phyloP scores from a whole-genome alignment of 805 yeast genomes.

The Starmerella ratchasimensis region DNA sequence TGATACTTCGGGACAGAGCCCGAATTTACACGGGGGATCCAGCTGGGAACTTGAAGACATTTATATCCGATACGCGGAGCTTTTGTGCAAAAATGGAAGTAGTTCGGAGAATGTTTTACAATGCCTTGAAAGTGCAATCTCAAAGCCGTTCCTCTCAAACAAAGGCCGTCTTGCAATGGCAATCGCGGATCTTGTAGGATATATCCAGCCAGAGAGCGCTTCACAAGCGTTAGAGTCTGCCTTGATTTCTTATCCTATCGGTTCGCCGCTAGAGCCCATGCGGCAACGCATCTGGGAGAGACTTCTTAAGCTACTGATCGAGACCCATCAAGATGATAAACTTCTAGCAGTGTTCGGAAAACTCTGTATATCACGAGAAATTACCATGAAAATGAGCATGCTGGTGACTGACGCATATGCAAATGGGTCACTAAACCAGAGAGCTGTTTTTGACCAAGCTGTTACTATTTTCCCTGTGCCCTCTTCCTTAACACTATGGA shows the following conservation, averaged over 20 bases:
- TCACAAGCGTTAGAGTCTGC: neutral
- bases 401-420: conserved; percentile 6
- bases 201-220: neutral
- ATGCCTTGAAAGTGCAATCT: conserved; percentile 2
- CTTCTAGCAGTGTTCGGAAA: conserved; percentile 10
- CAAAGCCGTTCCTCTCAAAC: neutral
- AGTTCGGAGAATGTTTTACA: neutral
- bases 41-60: conserved; percentile 6
- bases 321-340: neutral
- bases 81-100: conserved; percentile 10
- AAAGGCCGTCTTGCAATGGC: neutral
- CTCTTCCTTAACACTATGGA: conserved; percentile 10
- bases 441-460: conserved; percentile 10
- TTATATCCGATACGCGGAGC: conserved; percentile 9
- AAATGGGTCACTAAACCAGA: conserved; percentile 6
- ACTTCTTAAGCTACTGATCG: conserved; percentile 5
- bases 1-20: too few relatives aligned
- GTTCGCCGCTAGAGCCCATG: neutral
- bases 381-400: conserved; percentile 10
- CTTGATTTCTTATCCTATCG: too few relatives aligned
- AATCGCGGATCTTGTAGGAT: neutral
- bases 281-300: conserved; percentile 8
- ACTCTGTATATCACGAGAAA: conserved; percentile 6
- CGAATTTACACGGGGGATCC: too few relatives aligned
- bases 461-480: conserved; percentile 10